Conservation (phyloP, 257 asterid species). For the Apocynum venetum region DNA sequence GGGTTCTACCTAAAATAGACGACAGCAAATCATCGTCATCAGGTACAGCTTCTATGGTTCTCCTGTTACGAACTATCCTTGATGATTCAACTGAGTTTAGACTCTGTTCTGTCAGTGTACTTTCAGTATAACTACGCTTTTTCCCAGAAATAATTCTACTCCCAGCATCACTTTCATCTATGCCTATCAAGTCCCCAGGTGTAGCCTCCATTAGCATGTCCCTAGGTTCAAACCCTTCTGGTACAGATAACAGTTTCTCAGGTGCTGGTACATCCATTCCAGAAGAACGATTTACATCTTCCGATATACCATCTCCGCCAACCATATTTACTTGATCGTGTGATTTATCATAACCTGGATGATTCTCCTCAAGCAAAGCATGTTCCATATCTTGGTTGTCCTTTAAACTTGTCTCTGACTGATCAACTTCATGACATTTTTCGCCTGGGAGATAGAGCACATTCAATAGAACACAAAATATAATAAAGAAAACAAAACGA, state of each 20-base stretch:
- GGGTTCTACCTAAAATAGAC: constrained; percentile 72
- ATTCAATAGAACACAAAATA: neutral
- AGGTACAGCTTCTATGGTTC: constrained; percentile 67
- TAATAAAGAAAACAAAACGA: neutral
- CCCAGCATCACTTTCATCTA: constrained; percentile 60
- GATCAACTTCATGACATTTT: constrained; percentile 23
- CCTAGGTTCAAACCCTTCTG: constrained; percentile 40
- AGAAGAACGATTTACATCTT: constrained; percentile 30
- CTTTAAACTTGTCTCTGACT: constrained; percentile 28
- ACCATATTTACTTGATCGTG: constrained; percentile 28
- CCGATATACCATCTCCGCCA: constrained; percentile 27
- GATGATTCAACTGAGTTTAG: constrained; percentile 77
- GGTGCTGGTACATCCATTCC: constrained; percentile 56
- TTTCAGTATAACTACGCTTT: constrained; percentile 86
- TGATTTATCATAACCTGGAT: constrained; percentile 25
- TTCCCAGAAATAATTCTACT: constrained; percentile 65
- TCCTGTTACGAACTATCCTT: constrained; percentile 59
- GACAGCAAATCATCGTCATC: constrained; percentile 89
- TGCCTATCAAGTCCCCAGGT: constrained; percentile 40
- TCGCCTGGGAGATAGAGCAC: constrained; percentile 33
- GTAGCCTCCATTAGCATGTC: constrained; percentile 47
- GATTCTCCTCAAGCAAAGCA: constrained; percentile 28
- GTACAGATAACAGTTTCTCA: constrained; percentile 63
- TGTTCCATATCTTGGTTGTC: constrained; percentile 38
- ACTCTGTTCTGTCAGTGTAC: constrained; percentile 87